Evolutionary conservation across 768 basidiomycete species (phyloP), one percentile per base, ranked within the genome.

Genomic region (Arthromyces matolae): DNA sequence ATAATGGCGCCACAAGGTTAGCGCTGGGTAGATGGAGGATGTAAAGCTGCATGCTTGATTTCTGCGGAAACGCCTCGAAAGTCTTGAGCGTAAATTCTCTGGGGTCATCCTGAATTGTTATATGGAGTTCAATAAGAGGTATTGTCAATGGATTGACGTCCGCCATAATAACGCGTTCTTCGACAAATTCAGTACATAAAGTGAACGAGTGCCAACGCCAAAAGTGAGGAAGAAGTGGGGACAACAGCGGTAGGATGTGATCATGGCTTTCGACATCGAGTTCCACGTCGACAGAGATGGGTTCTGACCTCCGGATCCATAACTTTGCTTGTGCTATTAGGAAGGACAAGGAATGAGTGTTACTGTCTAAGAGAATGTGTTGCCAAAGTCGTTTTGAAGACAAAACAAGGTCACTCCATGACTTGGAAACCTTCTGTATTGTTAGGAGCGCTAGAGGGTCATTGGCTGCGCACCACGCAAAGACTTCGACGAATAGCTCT

Each of bases 401-500:
- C 55, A 75, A 59, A 28, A 78, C 71, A 34, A 86, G 64, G 31
- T 71, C 65, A 50, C 69, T 71, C 86, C 87, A 90, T 52, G 71
- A 68, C 19, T 60, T 70, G 45, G 81, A 87, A 22, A 89, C 83
- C 16, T 62, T 55, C 22, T 71, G 70, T 31, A 89, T 61, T 14
- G 58, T 63, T 42, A 85, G 62, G 4, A 79, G 79, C 0, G 72
- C 67, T 22, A 77, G 64, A 7, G 77, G 64, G n/a, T 76, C 70
- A 22, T 64, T 67, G n/a, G 60, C 58, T 1, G 70, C 68, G 51
- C 68, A 72, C 33, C 67, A 70, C 3, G 61, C 61, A 63, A 88
- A 87, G 37, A 85, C 78, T 47, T 84, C 77, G 52, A 78, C 70
- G 22, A 87, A 71, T 10, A 89, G 61, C 49, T 89, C 86, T 9